Evolutionary conservation across 73 alveolate genomes (phyloP), one percentile per base, ranked within the genome.

Genomic region (Paramecium pentaurelia): DNA sequence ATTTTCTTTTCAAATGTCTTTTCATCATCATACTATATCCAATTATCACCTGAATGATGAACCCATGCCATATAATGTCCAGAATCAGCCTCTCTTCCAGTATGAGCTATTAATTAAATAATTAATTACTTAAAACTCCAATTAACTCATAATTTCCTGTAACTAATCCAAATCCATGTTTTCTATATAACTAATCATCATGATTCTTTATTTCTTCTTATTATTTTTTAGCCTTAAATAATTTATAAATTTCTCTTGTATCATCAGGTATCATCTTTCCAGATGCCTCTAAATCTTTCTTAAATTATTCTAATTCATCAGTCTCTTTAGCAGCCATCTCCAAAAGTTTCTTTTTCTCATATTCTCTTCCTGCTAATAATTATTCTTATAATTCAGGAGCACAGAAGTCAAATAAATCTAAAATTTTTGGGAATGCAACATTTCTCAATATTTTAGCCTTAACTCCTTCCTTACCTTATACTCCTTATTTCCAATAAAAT

Each of bases 1-100:
- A 98, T 97, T 77, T 96, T 93, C 70, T 94, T 98, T 86, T 96
- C 94, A 27, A 97, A 92, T 64, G 98, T 99, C 28, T 92, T 70
- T 86, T 97, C 99, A 94, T 98, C 99, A 92, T 98, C 99, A 93
- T 96, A 97, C 88, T 96, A 92, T 22, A 92, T 85, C 99, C 99
- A 97, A 34, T 94, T 97, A 85, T 98, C 99, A 12, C 94, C 94
- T 28, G 83, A 71, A 58, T 95, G 77, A 92, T 98, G 99, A 54
- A 97, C 99, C 99, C 99, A 98, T 10, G 99, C 99, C 70, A 98
- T 98, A 95, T 98, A 98, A 95, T 98, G 99, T 22, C 99, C 99
- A 49, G 99, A 97, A 70, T 98, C 99, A 86, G 99, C 98, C 6
- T 99, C 94, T 95, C 99, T 97, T 32, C 99, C 99, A 94, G 98